Evolutionary conservation across 768 basidiomycete genomes (phyloP).

Genomic region (Suillus subalutaceus): DNA sequence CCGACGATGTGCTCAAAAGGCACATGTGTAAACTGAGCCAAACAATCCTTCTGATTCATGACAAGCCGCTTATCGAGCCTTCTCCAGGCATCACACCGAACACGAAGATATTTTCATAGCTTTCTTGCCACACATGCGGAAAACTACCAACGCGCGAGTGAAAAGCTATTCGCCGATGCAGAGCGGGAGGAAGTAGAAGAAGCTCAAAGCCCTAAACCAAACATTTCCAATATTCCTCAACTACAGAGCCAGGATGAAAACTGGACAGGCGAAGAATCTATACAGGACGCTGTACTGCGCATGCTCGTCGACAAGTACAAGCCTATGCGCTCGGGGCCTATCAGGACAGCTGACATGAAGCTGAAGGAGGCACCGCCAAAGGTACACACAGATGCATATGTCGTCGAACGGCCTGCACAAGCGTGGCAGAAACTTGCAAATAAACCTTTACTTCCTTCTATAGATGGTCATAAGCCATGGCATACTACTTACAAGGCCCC

Average conservation of each 20-base stretch:
- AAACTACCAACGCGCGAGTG: slow-evolving; percentile 45
- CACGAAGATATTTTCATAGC: background rate
- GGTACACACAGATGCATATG: slow-evolving; percentile 27
- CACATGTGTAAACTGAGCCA: background rate
- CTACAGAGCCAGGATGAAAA: slow-evolving; percentile 57
- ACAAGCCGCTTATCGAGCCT: slow-evolving; percentile 4
- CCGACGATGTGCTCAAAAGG: too few relatives aligned
- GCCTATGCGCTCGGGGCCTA: slow-evolving; percentile 65
- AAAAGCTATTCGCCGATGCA: slow-evolving; percentile 71
- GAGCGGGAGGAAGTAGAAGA: slow-evolving; percentile 51
- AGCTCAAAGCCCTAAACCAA: slow-evolving; percentile 16
- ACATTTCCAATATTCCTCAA: slow-evolving; percentile 25
- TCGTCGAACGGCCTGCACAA: slow-evolving; percentile 4
- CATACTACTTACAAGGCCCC: slow-evolving; percentile 68
- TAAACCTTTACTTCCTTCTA: slow-evolving; percentile 56
- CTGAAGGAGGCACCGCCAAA: slow-evolving; percentile 52
- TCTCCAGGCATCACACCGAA: background rate
- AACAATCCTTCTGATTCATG: slow-evolving; percentile 8
- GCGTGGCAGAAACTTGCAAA: slow-evolving; percentile 30
- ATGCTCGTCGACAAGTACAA: slow-evolving; percentile 91
- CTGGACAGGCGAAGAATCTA: slow-evolving; percentile 79
- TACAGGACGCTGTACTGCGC: slow-evolving; percentile 70
- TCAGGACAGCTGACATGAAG: slow-evolving; percentile 68
- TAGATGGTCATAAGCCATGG: slow-evolving; percentile 67
- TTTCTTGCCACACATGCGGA: slow-evolving; percentile 7